Conservation (phyloP, 2,329 filamentous ascomycete species). For the Capronia epimyces region DNA sequence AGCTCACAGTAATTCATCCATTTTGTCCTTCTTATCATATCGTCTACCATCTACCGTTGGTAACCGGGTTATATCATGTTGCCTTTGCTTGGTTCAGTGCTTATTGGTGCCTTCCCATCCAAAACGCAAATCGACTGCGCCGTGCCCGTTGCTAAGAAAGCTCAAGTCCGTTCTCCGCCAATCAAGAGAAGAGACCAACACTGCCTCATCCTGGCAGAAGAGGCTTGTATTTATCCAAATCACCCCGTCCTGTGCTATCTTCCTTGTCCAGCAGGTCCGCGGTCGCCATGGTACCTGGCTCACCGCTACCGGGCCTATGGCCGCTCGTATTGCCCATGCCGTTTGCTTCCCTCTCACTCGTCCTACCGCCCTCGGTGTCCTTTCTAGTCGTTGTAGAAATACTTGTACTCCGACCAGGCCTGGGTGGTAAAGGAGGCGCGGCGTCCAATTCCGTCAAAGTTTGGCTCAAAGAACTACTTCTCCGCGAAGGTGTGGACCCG, state of each 20-base stretch:
- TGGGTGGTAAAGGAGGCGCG: conserved; percentile 16
- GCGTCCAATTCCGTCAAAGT: neutral
- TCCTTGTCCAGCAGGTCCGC: conserved; percentile 10
- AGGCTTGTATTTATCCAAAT: conserved; percentile 22
- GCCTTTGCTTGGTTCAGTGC: too few species aligned
- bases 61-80: too few species aligned
- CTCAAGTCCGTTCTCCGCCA: neutral
- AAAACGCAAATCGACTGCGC: too few species aligned
- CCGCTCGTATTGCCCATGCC: neutral
- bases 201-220: conserved; percentile 19
- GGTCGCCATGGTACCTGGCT: neutral
- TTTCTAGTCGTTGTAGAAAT: neutral
- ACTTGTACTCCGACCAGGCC: neutral
- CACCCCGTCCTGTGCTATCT: conserved; percentile 6
- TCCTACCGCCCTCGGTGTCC: too few species aligned
- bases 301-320: neutral
- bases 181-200: neutral
- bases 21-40: too few species aligned
- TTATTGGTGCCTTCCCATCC: too few species aligned
- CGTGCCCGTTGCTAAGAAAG: neutral
- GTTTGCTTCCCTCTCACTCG: too few species aligned
- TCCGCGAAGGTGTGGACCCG: neutral
- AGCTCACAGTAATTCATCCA: too few species aligned
- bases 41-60: too few species aligned
- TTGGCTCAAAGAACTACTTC: neutral